phyloP scores from a whole-genome alignment of 805 yeast species.

The Zygosaccharomyces bisporus region DNA sequence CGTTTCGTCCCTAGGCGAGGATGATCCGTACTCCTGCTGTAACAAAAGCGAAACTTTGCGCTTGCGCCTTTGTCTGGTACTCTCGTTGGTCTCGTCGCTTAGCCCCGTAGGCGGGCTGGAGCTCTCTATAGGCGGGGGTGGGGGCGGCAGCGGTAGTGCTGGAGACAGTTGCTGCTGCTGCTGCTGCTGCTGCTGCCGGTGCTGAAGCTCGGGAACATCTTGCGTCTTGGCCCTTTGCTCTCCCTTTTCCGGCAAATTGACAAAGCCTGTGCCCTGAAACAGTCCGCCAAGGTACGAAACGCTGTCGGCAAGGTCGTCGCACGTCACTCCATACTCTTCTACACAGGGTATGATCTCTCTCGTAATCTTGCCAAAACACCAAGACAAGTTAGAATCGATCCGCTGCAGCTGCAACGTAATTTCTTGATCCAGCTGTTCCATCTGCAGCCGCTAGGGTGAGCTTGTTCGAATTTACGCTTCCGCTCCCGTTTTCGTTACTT shows the following conservation, averaged over 20 bases:
- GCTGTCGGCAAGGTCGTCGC: constrained; percentile 60
- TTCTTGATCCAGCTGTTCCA: constrained; percentile 74
- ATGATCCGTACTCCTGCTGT: constrained; percentile 35
- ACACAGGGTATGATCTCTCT: constrained; percentile 67
- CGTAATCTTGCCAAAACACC: constrained; percentile 63
- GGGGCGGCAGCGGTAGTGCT: too few relatives aligned
- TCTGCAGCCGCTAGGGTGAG: constrained; percentile 13
- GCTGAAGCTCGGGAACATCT: too few relatives aligned
- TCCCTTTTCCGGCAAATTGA: constrained; percentile 40
- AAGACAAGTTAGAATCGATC: constrained; percentile 68
- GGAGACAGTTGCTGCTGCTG: too few relatives aligned
- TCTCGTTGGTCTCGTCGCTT: constrained; percentile 1
- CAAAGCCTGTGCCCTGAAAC: constrained; percentile 71
- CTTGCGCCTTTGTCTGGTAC: constrained; percentile 27
- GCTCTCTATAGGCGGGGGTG: neutral
- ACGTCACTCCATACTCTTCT: constrained; percentile 53
- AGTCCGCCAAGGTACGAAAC: constrained; percentile 74
- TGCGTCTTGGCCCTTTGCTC: constrained; percentile 13
- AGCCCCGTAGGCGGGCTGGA: neutral
- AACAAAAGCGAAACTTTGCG: constrained; percentile 33
- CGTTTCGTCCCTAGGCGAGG: constrained; percentile 18
- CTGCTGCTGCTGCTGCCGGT: neutral
- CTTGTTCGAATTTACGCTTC: constrained; percentile 30
- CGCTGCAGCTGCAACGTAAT: constrained; percentile 73
- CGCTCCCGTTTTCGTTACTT: too few relatives aligned